Percentiles rank a stretch among this genome's conserved stretches.
Evolutionary conservation across 306 rosid species (phyloP).

Genomic region (Fagus crenata): DNA sequence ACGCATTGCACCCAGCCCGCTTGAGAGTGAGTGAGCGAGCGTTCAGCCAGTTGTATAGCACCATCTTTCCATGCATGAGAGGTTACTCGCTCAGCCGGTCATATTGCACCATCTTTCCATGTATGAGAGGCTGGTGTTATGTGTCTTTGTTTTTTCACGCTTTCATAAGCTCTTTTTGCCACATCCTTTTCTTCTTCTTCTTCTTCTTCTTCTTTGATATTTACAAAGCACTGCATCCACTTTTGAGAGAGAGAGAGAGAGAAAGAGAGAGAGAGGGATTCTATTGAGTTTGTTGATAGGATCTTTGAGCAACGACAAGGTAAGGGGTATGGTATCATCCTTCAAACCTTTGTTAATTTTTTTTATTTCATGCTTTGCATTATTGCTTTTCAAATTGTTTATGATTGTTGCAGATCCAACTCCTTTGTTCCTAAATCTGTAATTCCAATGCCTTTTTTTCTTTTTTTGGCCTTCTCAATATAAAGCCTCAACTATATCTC

Average conservation of each 20-base stretch:
- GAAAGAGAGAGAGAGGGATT: background rate
- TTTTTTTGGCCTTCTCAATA: background rate
- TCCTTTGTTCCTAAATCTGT: constrained; percentile 1
- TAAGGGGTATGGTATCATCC: constrained; percentile 19
- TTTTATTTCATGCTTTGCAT: background rate
- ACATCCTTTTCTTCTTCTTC: constrained; percentile 12
- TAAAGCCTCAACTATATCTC: background rate
- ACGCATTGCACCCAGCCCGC: background rate
- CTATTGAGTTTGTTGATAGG: constrained; percentile 20
- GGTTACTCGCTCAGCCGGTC: background rate
- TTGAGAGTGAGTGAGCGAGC: background rate
- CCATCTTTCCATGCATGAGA: constrained; percentile 26
- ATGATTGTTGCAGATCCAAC: background rate
- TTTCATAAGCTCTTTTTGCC: constrained; percentile 13
- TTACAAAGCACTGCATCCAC: constrained; percentile 11
- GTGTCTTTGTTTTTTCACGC: constrained; percentile 3
- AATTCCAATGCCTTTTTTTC: background rate
- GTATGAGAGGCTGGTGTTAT: constrained; percentile 18
- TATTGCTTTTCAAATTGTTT: constrained; percentile 2
- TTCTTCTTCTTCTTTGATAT: background rate
- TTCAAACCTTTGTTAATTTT: background rate
- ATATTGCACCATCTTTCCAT: constrained; percentile 21
- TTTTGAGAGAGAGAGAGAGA: background rate
- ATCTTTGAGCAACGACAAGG: constrained; percentile 15
- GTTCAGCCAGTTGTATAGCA: background rate